A percentile compares a stretch with the other conserved stretches of the same genome.
These are phyloP conservation scores for Sclerotinia sclerotiorum DNA, from an alignment of 2,329 filamentous ascomycete genomes.

Conservation along the genomic window DNA sequence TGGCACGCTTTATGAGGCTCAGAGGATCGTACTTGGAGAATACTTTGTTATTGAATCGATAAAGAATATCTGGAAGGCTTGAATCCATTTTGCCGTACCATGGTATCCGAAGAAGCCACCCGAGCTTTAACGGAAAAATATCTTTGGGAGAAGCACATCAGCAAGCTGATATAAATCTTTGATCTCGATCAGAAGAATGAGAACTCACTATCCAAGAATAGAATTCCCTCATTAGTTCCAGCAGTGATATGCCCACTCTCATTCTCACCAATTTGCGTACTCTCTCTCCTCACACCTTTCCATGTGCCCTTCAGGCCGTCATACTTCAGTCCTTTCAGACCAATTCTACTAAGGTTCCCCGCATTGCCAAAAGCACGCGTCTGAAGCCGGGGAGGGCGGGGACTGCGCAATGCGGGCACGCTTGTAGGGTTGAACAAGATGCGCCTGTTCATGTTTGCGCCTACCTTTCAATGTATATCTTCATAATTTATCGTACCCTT, in stretches of 20 bases:
- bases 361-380: slow-evolving; percentile 34
- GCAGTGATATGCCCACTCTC: slow-evolving; percentile 81
- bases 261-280: slow-evolving; percentile 55
- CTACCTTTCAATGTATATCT: slow-evolving; percentile 2
- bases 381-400: slow-evolving; percentile 24
- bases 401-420: slow-evolving; percentile 40
- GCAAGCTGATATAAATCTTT: not conserved
- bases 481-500: slow-evolving; percentile 12
- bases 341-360: slow-evolving; percentile 25
- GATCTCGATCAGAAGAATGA: not conserved
- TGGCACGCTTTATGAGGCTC: slow-evolving; percentile 57
- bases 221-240: slow-evolving; percentile 71
- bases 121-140: slow-evolving; percentile 78
- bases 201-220: slow-evolving; percentile 83
- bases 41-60: slow-evolving; percentile 51
- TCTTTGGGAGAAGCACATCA: slow-evolving; percentile 50
- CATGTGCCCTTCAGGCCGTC: slow-evolving; percentile 21
- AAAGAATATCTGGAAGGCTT: slow-evolving; percentile 50
- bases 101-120: slow-evolving; percentile 59
- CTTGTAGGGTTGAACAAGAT: slow-evolving; percentile 42
- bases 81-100: slow-evolving; percentile 43
- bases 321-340: slow-evolving; percentile 23
- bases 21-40: slow-evolving; percentile 56
- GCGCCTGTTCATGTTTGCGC: slow-evolving; percentile 35
- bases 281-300: slow-evolving; percentile 44